phyloP scores from a whole-genome alignment of 805 yeast genomes.

The Candida fluviatilis region DNA sequence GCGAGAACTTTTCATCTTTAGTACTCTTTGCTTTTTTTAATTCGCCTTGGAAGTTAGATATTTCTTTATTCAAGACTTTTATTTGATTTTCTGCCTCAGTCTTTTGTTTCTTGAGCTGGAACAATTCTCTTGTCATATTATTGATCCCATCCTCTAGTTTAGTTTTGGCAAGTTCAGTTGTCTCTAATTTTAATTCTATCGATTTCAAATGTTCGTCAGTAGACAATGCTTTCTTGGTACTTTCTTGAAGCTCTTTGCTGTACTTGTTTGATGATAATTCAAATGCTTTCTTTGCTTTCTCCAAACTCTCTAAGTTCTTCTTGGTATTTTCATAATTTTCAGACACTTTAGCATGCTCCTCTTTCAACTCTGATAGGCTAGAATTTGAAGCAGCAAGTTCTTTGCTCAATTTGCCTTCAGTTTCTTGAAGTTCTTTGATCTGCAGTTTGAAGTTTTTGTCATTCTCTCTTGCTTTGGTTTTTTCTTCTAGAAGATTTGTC shows the following conservation, averaged over 20 bases:
- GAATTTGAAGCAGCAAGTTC: constrained; percentile 9
- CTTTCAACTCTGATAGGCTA: constrained; percentile 17
- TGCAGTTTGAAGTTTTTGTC: constrained; percentile 17
- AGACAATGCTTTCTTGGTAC: constrained; percentile 20
- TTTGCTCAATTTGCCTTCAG: constrained; percentile 11
- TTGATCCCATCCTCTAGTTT: constrained; percentile 85
- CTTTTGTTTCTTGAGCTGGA: constrained; percentile 59
- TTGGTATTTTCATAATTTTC: constrained; percentile 18
- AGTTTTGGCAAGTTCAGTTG: constrained; percentile 41
- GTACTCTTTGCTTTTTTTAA: constrained; percentile 28
- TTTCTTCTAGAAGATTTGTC: constrained; percentile 19
- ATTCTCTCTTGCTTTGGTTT: constrained; percentile 12
- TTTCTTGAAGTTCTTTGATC: constrained; percentile 12
- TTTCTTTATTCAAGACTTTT: constrained; percentile 40
- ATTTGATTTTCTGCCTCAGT: constrained; percentile 44
- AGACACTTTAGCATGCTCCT: constrained; percentile 16
- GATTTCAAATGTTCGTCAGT: constrained; percentile 23
- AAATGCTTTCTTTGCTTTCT: constrained; percentile 27
- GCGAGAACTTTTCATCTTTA: constrained; percentile 16
- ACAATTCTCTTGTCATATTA: constrained; percentile 82
- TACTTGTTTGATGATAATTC: constrained; percentile 25
- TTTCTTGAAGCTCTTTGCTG: constrained; percentile 27
- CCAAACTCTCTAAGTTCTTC: constrained; percentile 18
- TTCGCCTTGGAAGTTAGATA: constrained; percentile 23
- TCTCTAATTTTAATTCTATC: constrained; percentile 27